These are phyloP conservation scores for Bipolaris zeicola DNA, from an alignment of 2,329 filamentous ascomycete genomes.

Conservation along the genomic window DNA sequence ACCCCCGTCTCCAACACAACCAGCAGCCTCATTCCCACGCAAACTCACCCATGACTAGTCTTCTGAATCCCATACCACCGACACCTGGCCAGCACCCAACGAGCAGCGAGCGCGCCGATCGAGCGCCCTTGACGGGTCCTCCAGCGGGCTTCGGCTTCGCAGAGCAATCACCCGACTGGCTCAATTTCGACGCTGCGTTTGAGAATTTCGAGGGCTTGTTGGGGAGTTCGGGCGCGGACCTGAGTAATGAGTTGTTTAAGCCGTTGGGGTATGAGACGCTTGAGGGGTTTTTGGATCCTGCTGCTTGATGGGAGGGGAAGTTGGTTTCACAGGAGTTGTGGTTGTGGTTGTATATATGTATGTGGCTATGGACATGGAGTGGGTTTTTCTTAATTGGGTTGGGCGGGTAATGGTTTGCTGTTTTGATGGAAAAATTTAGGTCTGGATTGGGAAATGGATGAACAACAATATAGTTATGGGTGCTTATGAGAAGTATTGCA, in stretches of 20 bases:
- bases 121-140: constrained; percentile 27
- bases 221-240: constrained; percentile 46
- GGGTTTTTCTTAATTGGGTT: background rate
- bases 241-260: constrained; percentile 47
- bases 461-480: no score
- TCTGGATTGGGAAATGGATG: no score
- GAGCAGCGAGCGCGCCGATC: constrained; percentile 44
- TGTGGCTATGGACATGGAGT: background rate
- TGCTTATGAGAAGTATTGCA: no score
- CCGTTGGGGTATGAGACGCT: constrained; percentile 45
- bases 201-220: constrained; percentile 49
- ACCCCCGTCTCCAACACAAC: constrained; percentile 39
- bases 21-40: constrained; percentile 10
- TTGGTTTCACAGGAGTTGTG: background rate
- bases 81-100: constrained; percentile 47
- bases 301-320: constrained; percentile 11
- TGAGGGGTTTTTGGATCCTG: constrained; percentile 42
- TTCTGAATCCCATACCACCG: constrained; percentile 37
- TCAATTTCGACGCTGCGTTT: constrained; percentile 49
- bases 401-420: background rate
- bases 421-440: no score
- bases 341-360: background rate
- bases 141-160: constrained; percentile 37
- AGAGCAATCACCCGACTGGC: constrained; percentile 47
- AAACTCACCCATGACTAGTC: constrained; percentile 36